Base-by-base conservation (phyloP, 352 stramenopile genomes). In the Pythium brachiatum region DNA sequence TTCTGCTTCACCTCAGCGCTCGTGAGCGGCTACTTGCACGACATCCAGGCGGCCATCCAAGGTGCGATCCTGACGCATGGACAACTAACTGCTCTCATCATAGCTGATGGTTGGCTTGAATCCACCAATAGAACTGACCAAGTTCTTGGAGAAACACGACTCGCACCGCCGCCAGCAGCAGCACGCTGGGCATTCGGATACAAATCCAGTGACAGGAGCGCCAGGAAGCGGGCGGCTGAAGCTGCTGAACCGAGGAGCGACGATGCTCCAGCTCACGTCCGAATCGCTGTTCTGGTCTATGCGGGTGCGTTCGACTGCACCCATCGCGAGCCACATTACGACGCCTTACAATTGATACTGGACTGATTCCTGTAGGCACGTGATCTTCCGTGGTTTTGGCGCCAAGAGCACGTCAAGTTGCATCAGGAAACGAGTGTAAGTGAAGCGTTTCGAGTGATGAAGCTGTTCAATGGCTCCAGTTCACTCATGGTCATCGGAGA, bases 1-100 rank as follows among this genome's bases (percentile, higher is more conserved):
- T 62, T 80, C 46, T 91, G 82, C 62, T 80, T 91, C 48, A 88
- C 82, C 12, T 81, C 76, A 7, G 69, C 74, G 8, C 71, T 64
- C 32, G 71, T 89, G 34, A 84, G 79, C 31, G 74, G 78, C 3
- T 76, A 78, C 48, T 66, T 89, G 5, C 81, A 89, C 41, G 74
- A 76, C 34, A 60, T 90, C 41, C 73, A 89, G 38, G 44, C 62
- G 4, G 53, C 81, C 16, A 64, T 83, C 3, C 44, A 85, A 72
- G 75, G 82, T 87, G 57, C 51, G 60, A 11, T n/a, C 6, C 7
- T 15, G 29, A 11, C 3, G 41, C 21, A 9, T 12, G 41, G 3
- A 15, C 26, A 26, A 11, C 12, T 46, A 11, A 15, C 3, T 48
- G 7, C 18, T 26, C 41, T 48, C n/a, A n/a, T 3, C 16, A 16